Base-by-base conservation (phyloP, 1,284 basidiomycete species). In the Puccinia hordei region DNA sequence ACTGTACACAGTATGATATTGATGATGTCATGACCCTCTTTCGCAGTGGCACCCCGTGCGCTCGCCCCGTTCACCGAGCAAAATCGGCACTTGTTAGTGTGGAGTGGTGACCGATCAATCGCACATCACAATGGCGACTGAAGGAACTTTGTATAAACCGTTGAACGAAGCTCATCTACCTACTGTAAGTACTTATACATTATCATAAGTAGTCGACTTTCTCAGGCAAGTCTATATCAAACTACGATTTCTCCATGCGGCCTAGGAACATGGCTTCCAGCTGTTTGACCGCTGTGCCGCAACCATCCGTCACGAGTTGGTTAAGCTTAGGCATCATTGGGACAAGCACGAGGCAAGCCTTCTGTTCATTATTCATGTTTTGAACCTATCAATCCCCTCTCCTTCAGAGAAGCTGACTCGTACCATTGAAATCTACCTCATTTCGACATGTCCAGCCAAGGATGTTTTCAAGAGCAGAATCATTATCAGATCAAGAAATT, bases 241-340 rank as follows among this genome's bases (percentile, higher is more conserved):
- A 35, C 17, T 33, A 17, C 65, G 13, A 24, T 35, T 68, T 5
- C 38, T 35, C 17, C 19, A 13, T 44, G 22, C 2, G 24, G 4
- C 2, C 30, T 41, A 73, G 71, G 46, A 73, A 33, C 51, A 53
- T 55, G 71, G 51, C n/a, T 44, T 73, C 0, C 27, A 55, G 51
- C 24, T 73, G n/a, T 92, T 92, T 87, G 87, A 87, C 59, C 81
- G 84, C 74, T 87, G 91, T 79, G 85, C 89, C 44, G 86, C 85
- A 49, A 84, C 84, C 27, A 90, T 92, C 87, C 91, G 90, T 86
- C 75, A 86, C 19, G 90, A 89, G 83, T 89, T 92, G 82, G 65
- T 90, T 81, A 89, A 88, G 81, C 90, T 90, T 71, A 90, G 92
- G 74, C 88, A 86, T 77, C 83, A 91, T 81, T 92, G 91, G 92